Conservation (phyloP, 2,329 filamentous ascomycete genomes). For the Myriosclerotinia duriaeana region DNA sequence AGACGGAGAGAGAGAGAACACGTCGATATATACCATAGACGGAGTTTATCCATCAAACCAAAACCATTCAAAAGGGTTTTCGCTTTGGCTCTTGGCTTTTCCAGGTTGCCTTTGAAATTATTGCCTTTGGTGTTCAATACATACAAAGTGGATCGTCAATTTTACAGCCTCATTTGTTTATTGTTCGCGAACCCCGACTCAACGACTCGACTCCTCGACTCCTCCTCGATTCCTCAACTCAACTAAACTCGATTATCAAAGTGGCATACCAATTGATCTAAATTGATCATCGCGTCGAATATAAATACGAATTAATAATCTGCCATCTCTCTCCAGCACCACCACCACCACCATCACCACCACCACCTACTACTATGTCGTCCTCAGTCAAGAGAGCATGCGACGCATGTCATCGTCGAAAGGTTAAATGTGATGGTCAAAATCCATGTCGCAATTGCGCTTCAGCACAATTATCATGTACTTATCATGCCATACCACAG, state of each 20-base stretch:
- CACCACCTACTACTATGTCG: slow-evolving; percentile 26
- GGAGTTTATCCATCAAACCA: no score
- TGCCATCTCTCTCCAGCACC: not conserved
- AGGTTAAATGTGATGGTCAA: slow-evolving; percentile 71
- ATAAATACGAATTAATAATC: not conserved
- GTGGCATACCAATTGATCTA: not conserved
- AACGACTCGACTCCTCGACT: not conserved
- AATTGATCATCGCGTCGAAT: slow-evolving; percentile 2
- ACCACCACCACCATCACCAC: no score
- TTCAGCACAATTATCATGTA: slow-evolving; percentile 66
- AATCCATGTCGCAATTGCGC: slow-evolving; percentile 71
- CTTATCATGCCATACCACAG: slow-evolving; percentile 72
- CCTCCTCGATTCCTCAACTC: not conserved
- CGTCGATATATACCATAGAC: no score
- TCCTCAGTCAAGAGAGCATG: slow-evolving; percentile 57
- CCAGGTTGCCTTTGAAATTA: no score
- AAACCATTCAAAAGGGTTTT: no score
- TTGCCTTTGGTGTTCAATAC: not conserved
- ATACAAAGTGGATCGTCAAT: not conserved
- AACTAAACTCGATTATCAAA: not conserved
- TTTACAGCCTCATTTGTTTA: slow-evolving; percentile 5
- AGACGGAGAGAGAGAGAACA: no score
- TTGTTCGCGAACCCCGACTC: not conserved
- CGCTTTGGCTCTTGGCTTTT: no score
- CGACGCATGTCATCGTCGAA: slow-evolving; percentile 72